Base-by-base conservation (phyloP, 768 basidiomycete species). In the Guyanaporus albipodus region DNA sequence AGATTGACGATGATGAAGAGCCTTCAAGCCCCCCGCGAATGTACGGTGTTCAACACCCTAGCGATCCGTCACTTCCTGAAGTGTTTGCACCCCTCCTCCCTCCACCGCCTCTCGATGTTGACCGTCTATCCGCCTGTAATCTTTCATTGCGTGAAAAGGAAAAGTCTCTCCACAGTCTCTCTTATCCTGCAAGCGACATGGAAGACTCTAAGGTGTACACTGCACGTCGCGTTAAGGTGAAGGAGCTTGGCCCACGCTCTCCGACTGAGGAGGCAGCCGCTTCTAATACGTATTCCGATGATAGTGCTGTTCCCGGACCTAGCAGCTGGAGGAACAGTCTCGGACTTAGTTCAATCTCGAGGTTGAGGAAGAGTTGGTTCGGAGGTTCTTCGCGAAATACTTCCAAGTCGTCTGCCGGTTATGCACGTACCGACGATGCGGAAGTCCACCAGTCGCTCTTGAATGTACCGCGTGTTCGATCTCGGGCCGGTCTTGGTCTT, bases 331-430 rank as follows among this genome's bases (percentile, higher is more conserved):
- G 60, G 45, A 38, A 46, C 11, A 63, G 63, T 35, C 65, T 82
- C 3, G 77, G 80, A 1, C 63, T 83, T 4, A 64, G 74, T 22
- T 74, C 75, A 0, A 62, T 82, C 3, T 73, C 75, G 3, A 71
- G 69, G 44, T 53, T 83, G 15, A 71, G 82, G 28, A 50, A 73
- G 49, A 83, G 80, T 53, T 85, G 84, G 83, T 82, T 87, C 62
- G 48, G 63, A 49, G 52, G 66, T 49, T 61, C 62, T 9, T 66
- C 69, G 8, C 48, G 53, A n/a, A 54, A 56, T 18, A 54, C 60
- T 14, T 70, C 67, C 31, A 59, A 54, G n/a, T 60, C 64, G 4
- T 64, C 58, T 17, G 56, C 50, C 3, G 53, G 60, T 15, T 52
- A 62, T 21, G 36, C 23, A 10, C 47, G 66, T 14, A 50, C 45